Evolutionary conservation across 2,329 filamentous ascomycete species (phyloP), one percentile per base, ranked within the genome.

Genomic region (Apiospora aurea): DNA sequence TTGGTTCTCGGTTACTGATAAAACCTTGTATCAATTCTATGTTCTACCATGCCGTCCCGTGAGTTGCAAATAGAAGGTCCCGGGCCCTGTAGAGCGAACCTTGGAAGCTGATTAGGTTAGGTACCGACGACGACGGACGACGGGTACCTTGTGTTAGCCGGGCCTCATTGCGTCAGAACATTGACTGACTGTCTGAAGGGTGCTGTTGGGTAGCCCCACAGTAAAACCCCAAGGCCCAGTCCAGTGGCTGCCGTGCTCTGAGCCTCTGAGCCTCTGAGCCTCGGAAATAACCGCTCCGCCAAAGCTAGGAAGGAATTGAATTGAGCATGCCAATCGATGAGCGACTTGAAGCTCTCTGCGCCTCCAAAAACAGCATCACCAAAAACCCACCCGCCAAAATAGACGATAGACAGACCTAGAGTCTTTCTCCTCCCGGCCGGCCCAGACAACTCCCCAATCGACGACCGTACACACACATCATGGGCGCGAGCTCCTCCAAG

Each of bases 401-500:
- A 18, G 51, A 57, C 51, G 51, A 57, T 34, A 57, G 51, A 61
- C 8, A 38, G 53, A 61, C 53, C 16, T 61, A 38, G 26, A 61
- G 53, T 61, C 29, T 61, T 13, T 26, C 16, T 26, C 49, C 21
- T 26, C 16, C 53, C 53, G 53, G 53, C 53, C 53, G 53, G 53
- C 53, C 53, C 29, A 61, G 53, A 61, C 29, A 61, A 34, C 34
- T 4, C 26, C 51, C 67, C 69, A 53, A 79, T 77, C 77, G 77
- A 78, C 78, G 75, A 76, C 77, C 81, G 77, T 29, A 61, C 34
- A 64, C 29, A 34, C 67, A 81, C 81, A 85, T 78, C 79, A 90
- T 90, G 88, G 88, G 88, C 82, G 84, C 86, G 78, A 86, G 81
- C 83, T 83, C 87, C 77, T 90, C 88, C 74, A 90, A 90, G 82